A percentile compares a stretch with the other conserved stretches of the same genome.
Conservation (phyloP, 306 rosid genomes). For the Cicer pinnatifidum region DNA sequence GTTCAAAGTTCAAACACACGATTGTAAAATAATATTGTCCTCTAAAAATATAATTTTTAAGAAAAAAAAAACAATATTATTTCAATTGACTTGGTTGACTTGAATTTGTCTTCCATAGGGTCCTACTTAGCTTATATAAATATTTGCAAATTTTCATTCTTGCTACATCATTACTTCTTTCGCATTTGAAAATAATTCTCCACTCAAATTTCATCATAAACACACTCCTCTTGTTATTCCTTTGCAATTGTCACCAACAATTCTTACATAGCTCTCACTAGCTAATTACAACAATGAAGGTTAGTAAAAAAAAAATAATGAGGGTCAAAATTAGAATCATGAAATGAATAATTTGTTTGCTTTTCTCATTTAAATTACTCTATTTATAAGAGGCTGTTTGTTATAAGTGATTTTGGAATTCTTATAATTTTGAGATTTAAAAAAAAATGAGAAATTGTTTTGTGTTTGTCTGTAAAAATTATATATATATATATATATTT, state of each 20-base stretch:
- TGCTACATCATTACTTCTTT: not conserved
- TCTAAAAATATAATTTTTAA: not conserved
- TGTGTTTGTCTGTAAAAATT: no score
- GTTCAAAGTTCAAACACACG: not conserved
- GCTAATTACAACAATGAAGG: no score
- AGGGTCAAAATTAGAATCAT: not conserved
- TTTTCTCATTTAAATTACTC: not conserved
- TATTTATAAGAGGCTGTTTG: not conserved
- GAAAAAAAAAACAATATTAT: not conserved
- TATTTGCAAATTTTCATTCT: not conserved
- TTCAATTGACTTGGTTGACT: constrained; percentile 11
- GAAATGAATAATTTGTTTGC: not conserved
- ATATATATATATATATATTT: no score
- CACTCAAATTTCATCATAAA: not conserved
- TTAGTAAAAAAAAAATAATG: not conserved
- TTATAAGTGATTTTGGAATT: no score
- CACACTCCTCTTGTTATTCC: not conserved
- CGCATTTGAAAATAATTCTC: not conserved
- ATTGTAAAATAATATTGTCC: not conserved
- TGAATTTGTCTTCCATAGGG: not conserved
- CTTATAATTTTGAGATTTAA: no score
- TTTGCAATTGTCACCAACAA: not conserved
- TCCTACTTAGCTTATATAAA: constrained; percentile 6
- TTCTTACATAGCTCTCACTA: not conserved
- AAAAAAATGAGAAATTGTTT: no score